A percentile compares a stretch with the other conserved stretches of the same genome.
phyloP scores from a whole-genome alignment of 352 stramenopile species.

The Phytophthora chlamydospora region DNA sequence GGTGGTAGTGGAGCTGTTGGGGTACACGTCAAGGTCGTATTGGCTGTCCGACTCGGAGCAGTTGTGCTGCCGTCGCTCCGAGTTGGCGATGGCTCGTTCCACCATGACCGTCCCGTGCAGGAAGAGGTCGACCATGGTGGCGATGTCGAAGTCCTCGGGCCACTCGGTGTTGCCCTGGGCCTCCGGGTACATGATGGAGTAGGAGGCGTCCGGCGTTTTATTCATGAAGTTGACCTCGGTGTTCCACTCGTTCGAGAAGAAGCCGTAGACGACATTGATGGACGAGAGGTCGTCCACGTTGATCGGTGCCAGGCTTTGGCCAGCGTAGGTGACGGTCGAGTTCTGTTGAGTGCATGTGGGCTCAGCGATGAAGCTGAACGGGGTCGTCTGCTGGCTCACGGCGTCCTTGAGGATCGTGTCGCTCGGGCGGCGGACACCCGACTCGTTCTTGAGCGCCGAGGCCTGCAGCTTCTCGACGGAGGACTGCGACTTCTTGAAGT shows the following conservation, averaged over 20 bases:
- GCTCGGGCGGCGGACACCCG: conserved; percentile 23
- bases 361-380: conserved; percentile 43
- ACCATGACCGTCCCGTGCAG: conserved; percentile 50
- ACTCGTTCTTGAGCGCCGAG: conserved; percentile 19
- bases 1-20: conserved; percentile 11
- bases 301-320: conserved; percentile 33
- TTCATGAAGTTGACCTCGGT: conserved; percentile 39
- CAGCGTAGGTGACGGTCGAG: conserved; percentile 21
- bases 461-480: conserved; percentile 36
- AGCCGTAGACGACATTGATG: conserved; percentile 54
- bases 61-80: conserved; percentile 35
- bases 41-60: conserved; percentile 47
- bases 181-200: conserved; percentile 20
- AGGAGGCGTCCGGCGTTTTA: conserved; percentile 16
- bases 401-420: conserved; percentile 55
- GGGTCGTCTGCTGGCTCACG: conserved; percentile 26
- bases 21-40: conserved; percentile 27
- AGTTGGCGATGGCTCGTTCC: conserved; percentile 44
- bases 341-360: conserved; percentile 41
- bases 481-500: conserved; percentile 48
- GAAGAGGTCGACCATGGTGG: conserved; percentile 37
- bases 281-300: conserved; percentile 50
- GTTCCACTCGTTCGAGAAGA: conserved; percentile 57
- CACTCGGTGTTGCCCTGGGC: conserved; percentile 22
- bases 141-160: conserved; percentile 28